Evolutionary conservation across 805 yeast genomes (phyloP), one percentile per base, ranked within the genome.

Genomic region (Kodamaea laetipori): DNA sequence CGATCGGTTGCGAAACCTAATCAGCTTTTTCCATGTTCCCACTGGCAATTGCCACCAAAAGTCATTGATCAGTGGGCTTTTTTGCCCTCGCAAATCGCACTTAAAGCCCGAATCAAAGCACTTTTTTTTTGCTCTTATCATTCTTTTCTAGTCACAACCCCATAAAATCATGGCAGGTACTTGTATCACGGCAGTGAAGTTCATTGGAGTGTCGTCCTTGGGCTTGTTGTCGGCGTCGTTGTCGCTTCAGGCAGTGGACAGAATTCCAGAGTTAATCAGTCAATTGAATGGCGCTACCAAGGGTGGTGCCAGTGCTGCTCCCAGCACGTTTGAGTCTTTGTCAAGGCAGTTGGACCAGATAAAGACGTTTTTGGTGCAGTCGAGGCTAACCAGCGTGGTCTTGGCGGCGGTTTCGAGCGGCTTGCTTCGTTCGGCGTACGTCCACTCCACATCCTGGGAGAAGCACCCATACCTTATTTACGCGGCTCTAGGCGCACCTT

Each of bases 381-480:
- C 66, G 10, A 56, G 63, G 39, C 44, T 56, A 13, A 33, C 51
- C 19, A 58, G 62, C 41, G 34, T 57, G 10, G 49, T 60, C 2
- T 63, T 81, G 25, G 81, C 82, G 12, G 57, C 75, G 3, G 32
- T 80, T 17, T 72, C 84, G 6, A 53, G 84, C 1, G 61, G 69
- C 26, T 66, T 80, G 39, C 80, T 85, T 51, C 64, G 71, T 24
- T 51, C 74, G 49, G 82, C 84, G n/a, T 85, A 73, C 57, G 66
- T 65, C 39, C 71, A 73, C 38, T 80, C 89, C 0, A 80, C 86
- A 15, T 51, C 61, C 4, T 57, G 67, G 27, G 81, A 74, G 44
- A 78, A 78, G 60, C 95, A 86, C 62, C 94, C 94, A 15, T 86
- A 85, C 58, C 72, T 86, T 56, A 56, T 86, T 10, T 86, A 86